A percentile compares a stretch with the other conserved stretches of the same genome.
These are phyloP conservation scores for Eucalyptus microcorys DNA, from an alignment of 345 rosid genomes.

Conservation along the genomic window DNA sequence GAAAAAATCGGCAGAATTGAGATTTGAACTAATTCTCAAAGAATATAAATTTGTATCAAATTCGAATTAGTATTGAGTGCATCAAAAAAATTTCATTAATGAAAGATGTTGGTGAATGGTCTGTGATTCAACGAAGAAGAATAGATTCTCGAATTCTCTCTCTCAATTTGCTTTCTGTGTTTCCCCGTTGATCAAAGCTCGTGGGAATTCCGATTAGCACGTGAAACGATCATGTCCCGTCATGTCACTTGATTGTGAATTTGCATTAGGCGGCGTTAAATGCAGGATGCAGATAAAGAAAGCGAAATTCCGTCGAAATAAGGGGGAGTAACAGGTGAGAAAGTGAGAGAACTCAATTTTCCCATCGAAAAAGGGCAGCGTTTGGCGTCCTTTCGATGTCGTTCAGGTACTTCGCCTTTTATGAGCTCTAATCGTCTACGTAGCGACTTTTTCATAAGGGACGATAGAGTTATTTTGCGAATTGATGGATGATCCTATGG, in stretches of 20 bases:
- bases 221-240: neutral
- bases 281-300: neutral
- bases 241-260: neutral
- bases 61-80: accelerated
- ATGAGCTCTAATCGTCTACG: neutral
- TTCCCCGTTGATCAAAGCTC: neutral
- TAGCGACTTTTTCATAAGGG: neutral
- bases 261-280: neutral
- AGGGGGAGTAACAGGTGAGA: neutral
- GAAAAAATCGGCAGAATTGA: accelerated
- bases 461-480: neutral
- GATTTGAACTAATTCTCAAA: no score
- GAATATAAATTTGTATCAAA: no score
- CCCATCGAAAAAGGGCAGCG: no score
- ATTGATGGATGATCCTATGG: neutral
- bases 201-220: neutral
- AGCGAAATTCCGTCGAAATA: neutral
- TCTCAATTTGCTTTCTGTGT: neutral
- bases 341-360: neutral
- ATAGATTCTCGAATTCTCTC: neutral
- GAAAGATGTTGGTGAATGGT: no score
- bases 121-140: accelerated
- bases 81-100: no score
- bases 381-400: neutral
- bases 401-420: neutral